Conservation (phyloP, 129 eudicot species). For the carrot (Daucus carota) region DH1_v3.0 NC_030385.2:13030501-13031000, state of each 20-base stretch:
- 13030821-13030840: no score
- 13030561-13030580: background rate
- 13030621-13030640: background rate
- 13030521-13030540: background rate
- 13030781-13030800: no score
- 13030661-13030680: background rate
- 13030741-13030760: background rate
- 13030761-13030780: no score
- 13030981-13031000: no score
- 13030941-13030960: background rate
- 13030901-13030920: no score
- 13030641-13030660: background rate
- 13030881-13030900: no score
- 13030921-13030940: background rate
- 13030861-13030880: background rate
- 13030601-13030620: background rate
- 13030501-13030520: background rate
- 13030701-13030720: background rate
- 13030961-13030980: no score
- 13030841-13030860: background rate
- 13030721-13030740: background rate
- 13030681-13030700: background rate
- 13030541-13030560: background rate
- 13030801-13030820: no score
- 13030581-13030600: no score